These are phyloP conservation scores for Alternaria triticina DNA, from an alignment of 2,329 filamentous ascomycete genomes.

Conservation along the genomic window DNA sequence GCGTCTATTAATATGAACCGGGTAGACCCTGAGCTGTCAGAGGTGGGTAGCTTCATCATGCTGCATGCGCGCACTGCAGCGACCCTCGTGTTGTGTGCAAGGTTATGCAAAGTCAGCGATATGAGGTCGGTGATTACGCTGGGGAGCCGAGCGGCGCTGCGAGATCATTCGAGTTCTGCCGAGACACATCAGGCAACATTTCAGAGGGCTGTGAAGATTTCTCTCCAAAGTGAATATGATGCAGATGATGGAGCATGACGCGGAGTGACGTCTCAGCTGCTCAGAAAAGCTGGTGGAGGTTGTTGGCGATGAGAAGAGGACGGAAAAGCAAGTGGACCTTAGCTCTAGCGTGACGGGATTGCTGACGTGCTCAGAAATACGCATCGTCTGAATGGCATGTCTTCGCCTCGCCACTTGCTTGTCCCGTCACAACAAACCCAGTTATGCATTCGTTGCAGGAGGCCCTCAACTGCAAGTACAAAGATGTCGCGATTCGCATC, in stretches of 20 bases:
- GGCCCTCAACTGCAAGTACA: not conserved
- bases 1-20: constrained; percentile 10
- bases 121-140: constrained; percentile 5
- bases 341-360: not conserved
- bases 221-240: not conserved
- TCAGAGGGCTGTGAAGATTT: not conserved
- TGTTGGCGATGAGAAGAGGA: not conserved
- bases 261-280: not conserved
- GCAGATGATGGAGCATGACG: not conserved
- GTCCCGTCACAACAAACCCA: not conserved
- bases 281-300: not conserved
- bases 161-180: not conserved
- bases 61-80: not conserved
- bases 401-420: not conserved
- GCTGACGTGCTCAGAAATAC: not conserved
- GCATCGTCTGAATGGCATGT: not conserved
- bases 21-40: not conserved
- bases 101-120: constrained; percentile 6
- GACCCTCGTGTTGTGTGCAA: not conserved
- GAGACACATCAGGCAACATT: not conserved
- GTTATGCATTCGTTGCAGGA: not conserved
- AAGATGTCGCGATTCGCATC: not conserved
- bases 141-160: constrained; percentile 9
- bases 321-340: not conserved
- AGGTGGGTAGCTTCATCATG: not conserved